These are phyloP conservation scores for Hymenoscyphus repandus DNA, from an alignment of 2,329 filamentous ascomycete genomes.

Conservation along the genomic window DNA sequence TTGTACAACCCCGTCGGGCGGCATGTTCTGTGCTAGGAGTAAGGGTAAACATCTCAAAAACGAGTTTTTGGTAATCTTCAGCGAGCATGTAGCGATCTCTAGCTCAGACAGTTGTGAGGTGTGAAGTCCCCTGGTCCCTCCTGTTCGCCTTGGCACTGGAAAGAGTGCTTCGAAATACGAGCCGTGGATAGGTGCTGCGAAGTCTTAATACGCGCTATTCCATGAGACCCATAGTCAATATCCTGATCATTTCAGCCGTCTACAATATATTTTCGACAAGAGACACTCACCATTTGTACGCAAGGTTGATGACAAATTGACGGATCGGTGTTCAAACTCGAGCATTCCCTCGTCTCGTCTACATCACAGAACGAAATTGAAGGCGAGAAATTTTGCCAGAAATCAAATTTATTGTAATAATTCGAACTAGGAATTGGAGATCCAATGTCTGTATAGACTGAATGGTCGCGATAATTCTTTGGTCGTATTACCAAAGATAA, in stretches of 20 bases:
- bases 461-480: conserved; percentile 21
- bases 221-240: background rate
- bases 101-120: conserved; percentile 10
- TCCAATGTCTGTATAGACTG: conserved; percentile 7
- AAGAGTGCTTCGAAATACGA: conserved; percentile 23
- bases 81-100: conserved; percentile 15
- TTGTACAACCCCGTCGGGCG: conserved; percentile 14
- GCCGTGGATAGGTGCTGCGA: background rate
- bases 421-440: conserved; percentile 3
- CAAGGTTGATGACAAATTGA: background rate
- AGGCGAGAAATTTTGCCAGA: background rate
- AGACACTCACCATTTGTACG: background rate
- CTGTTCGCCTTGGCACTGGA: conserved; percentile 22
- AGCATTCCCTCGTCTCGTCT: conserved; percentile 1
- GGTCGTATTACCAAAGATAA: conserved; percentile 7
- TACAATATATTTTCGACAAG: background rate
- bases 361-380: conserved; percentile 2
- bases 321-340: background rate
- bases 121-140: background rate
- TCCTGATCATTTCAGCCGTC: background rate
- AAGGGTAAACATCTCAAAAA: conserved; percentile 2
- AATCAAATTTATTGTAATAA: conserved; percentile 1
- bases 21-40: conserved; percentile 8
- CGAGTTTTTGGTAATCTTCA: background rate
- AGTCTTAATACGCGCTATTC: background rate